Evolutionary conservation across 2,329 filamentous ascomycete species (phyloP).

Genomic region (Aspergillus ibericus): DNA sequence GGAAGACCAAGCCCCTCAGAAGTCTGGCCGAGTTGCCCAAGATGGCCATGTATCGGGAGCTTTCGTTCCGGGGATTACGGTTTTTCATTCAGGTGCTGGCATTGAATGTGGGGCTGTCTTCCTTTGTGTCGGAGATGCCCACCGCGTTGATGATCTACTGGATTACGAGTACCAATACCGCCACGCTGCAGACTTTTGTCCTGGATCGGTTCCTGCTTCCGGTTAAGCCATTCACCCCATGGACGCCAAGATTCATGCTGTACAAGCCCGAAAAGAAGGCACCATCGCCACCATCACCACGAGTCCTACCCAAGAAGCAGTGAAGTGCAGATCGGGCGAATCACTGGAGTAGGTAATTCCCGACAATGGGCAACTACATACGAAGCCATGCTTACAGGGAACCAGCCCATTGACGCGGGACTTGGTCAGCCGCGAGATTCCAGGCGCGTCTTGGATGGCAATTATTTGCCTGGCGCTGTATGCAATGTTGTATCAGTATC

Average conservation of each 20-base stretch:
- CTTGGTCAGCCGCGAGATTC: background rate
- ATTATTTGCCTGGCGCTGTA: too few relatives aligned
- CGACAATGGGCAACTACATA: background rate
- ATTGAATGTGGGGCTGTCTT: slow-evolving; percentile 38
- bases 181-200: slow-evolving; percentile 41
- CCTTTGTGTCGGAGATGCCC: slow-evolving; percentile 40
- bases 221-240: slow-evolving; percentile 31
- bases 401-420: background rate
- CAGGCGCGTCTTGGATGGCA: too few relatives aligned
- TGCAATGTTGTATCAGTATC: too few relatives aligned
- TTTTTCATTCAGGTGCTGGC: slow-evolving; percentile 39
- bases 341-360: background rate
- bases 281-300: too few relatives aligned
- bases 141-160: slow-evolving; percentile 52
- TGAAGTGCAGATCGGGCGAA: background rate
- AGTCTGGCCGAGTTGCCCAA: slow-evolving; percentile 29
- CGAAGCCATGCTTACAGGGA: background rate
- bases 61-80: slow-evolving; percentile 29
- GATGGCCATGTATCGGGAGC: slow-evolving; percentile 25
- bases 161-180: slow-evolving; percentile 47
- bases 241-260: slow-evolving; percentile 35
- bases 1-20: slow-evolving; percentile 22
- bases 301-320: background rate
- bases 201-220: slow-evolving; percentile 44
- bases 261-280: slow-evolving; percentile 7